Base-by-base conservation (phyloP, 176 grass and related monocot genomes). In the Oryza glumipatula region DNA sequence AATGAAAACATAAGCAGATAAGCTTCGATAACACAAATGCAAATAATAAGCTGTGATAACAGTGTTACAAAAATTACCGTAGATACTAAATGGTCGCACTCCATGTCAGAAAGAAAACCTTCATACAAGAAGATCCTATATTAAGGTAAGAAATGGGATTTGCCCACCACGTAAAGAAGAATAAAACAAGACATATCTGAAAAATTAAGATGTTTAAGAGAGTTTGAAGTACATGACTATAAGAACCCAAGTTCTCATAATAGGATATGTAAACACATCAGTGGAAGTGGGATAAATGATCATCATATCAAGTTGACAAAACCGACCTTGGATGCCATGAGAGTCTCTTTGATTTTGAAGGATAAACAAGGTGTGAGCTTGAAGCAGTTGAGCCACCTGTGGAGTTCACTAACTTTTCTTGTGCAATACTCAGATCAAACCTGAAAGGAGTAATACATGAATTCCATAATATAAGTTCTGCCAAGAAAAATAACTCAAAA, bases 71-170 rank as follows among this genome's bases (percentile, higher is more conserved):
- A 77, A 65, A 91, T 88, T 93, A 98, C 95, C 91, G 87, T 87
- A 82, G 92, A 86, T 79, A 98, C 74, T 74, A 98, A 86, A 72
- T 98, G 68, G 70, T 92, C 73, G 1, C 89, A 92, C 69, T 98
- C 95, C 69, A 85, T 78, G 44, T 95, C 91, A 48, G 91, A 86
- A 78, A 95, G 91, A 90, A 98, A 93, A 88, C 85, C 91, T 95
- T 98, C 87, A 89, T 93, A 98, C 79, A 94, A 90, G 79, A 94
- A 98, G 82, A 98, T 83, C 95, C 93, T 95, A 93, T 87, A 78
- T 88, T 91, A 87, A 90, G 84, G 78, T 72, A 88, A 95, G 90
- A 77, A 88, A 80, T 72, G 52, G 78, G 68, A 72, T 79, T 86
- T 75, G 32, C 77, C 82, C 80, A 89, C 52, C 52, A 82, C 46